These are phyloP conservation scores for Botrytis fabae DNA, from an alignment of 2,329 filamentous ascomycete species.

Conservation along the genomic window DNA sequence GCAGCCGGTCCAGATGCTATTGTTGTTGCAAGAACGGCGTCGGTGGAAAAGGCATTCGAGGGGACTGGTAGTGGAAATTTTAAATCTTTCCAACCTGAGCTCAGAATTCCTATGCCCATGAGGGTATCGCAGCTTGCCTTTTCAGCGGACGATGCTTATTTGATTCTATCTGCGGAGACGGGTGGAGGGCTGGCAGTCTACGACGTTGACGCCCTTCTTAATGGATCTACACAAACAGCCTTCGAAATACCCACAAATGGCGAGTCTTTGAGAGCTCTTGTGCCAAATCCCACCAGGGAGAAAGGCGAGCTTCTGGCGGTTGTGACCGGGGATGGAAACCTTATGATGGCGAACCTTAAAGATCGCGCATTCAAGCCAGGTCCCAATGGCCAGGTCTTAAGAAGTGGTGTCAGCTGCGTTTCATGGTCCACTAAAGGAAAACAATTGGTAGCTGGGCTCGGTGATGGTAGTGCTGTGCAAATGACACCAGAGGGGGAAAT, in stretches of 20 bases:
- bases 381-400: constrained; percentile 64
- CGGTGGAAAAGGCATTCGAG: constrained; percentile 74
- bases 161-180: constrained; percentile 79
- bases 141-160: constrained; percentile 81
- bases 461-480: constrained; percentile 76
- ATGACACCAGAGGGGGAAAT: constrained; percentile 78
- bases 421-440: constrained; percentile 94
- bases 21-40: constrained; percentile 72
- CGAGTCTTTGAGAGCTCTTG: constrained; percentile 69
- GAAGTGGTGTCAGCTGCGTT: constrained; percentile 74
- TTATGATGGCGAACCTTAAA: constrained; percentile 81
- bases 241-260: constrained; percentile 78
- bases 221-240: constrained; percentile 64
- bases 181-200: constrained; percentile 84
- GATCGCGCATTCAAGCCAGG: constrained; percentile 59
- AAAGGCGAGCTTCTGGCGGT: constrained; percentile 76
- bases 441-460: constrained; percentile 83
- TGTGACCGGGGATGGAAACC: constrained; percentile 75
- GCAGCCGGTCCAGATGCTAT: constrained; percentile 83
- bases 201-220: constrained; percentile 66
- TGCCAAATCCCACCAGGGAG: constrained; percentile 77
- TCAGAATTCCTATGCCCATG: constrained; percentile 69
- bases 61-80: constrained; percentile 62
- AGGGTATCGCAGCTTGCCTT: constrained; percentile 88
- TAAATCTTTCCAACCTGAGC: constrained; percentile 70